These are phyloP conservation scores for Suillus decipiens DNA, from an alignment of 768 basidiomycete genomes.

Conservation along the genomic window DNA sequence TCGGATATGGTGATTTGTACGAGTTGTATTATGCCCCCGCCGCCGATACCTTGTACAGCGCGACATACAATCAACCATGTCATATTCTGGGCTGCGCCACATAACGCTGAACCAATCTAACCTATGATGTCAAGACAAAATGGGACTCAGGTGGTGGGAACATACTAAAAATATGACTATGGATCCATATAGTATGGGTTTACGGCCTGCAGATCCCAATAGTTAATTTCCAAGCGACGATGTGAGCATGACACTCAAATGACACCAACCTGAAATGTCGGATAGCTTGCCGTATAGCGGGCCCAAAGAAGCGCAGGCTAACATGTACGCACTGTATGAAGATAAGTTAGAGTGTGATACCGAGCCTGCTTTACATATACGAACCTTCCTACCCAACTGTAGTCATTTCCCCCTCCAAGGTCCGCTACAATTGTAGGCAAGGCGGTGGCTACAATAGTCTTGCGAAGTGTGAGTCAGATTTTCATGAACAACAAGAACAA, in stretches of 20 bases:
- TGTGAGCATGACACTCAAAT: background rate
- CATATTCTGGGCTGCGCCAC: slow-evolving; percentile 45
- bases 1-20: slow-evolving; percentile 43
- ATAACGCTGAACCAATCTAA: slow-evolving; percentile 40
- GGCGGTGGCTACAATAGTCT: slow-evolving; percentile 52
- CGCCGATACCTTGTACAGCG: slow-evolving; percentile 48
- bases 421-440: slow-evolving; percentile 50
- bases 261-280: slow-evolving; percentile 36
- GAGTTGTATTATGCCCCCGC: slow-evolving; percentile 40
- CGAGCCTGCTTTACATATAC: slow-evolving; percentile 1
- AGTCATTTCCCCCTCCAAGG: slow-evolving; percentile 46
- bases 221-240: slow-evolving; percentile 2
- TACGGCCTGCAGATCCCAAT: slow-evolving; percentile 31
- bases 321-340: slow-evolving; percentile 43
- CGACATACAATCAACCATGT: slow-evolving; percentile 43
- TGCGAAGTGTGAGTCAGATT: no score
- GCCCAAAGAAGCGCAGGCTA: slow-evolving; percentile 42
- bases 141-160: background rate
- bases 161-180: slow-evolving; percentile 41
- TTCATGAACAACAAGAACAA: background rate
- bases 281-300: slow-evolving; percentile 51
- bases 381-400: slow-evolving; percentile 53
- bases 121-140: background rate
- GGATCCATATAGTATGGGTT: slow-evolving; percentile 36
- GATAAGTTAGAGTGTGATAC: background rate